A percentile compares a stretch with the other conserved stretches of the same genome.
These are phyloP conservation scores for Fraxinus dipetala DNA, from an alignment of 305 asterid genomes.

Conservation along the genomic window DNA sequence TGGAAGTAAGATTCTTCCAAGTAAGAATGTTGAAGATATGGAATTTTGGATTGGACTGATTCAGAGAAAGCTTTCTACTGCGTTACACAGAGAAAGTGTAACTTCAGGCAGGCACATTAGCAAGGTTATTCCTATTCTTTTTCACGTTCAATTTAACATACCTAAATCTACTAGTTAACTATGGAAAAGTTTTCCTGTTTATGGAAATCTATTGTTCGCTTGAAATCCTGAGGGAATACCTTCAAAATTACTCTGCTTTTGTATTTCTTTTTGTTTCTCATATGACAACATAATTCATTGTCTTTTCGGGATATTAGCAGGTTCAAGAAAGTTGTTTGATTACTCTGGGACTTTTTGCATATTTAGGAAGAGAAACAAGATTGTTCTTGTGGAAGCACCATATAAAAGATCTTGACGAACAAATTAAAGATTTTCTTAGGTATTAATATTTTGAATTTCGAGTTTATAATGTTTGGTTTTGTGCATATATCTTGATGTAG, in stretches of 20 bases:
- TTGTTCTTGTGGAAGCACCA: slow-evolving; percentile 56
- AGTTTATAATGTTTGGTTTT: background rate
- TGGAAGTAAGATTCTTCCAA: slow-evolving; percentile 62
- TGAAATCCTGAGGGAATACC: background rate
- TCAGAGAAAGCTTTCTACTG: slow-evolving; percentile 54
- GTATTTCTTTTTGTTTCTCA: slow-evolving; percentile 1
- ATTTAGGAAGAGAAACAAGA: slow-evolving; percentile 77
- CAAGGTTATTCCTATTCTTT: slow-evolving; percentile 40
- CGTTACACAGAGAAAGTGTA: slow-evolving; percentile 69
- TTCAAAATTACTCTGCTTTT: background rate
- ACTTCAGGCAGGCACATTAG: slow-evolving; percentile 35
- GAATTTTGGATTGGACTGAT: slow-evolving; percentile 81
- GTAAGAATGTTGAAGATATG: slow-evolving; percentile 48
- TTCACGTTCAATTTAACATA: background rate
- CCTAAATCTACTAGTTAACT: background rate
- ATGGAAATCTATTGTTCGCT: background rate
- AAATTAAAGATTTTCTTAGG: slow-evolving; percentile 62
- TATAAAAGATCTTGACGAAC: slow-evolving; percentile 62
- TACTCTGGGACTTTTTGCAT: slow-evolving; percentile 64
- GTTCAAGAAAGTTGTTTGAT: slow-evolving; percentile 58
- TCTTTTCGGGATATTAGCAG: slow-evolving; percentile 30
- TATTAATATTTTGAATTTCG: slow-evolving; percentile 19
- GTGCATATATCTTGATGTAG: slow-evolving; percentile 6
- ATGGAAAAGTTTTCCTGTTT: background rate
- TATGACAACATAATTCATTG: background rate